Percentiles rank a stretch among this genome's conserved stretches.
Conservation (phyloP, 2,329 filamentous ascomycete species). For the Exophiala xenobiotica region DNA sequence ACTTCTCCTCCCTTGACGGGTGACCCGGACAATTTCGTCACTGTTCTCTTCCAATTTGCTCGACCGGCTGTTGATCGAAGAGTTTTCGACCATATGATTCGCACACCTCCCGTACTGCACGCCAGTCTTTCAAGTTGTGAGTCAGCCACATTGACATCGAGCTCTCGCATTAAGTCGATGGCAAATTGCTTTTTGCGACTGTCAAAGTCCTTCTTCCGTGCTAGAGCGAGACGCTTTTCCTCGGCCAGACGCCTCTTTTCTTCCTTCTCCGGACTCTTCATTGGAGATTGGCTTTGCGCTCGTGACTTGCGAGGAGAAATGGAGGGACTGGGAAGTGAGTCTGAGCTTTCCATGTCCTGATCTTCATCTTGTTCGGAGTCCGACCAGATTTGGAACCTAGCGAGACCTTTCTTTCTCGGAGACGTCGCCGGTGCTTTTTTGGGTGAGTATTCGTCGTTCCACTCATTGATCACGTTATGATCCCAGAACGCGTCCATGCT, state of each 20-base stretch:
- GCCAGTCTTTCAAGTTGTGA: conserved; percentile 52
- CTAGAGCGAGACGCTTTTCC: conserved; percentile 37
- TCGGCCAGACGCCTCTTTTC: conserved; percentile 30
- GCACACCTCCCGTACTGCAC: conserved; percentile 56
- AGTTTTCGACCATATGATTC: conserved; percentile 61
- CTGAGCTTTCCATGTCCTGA: conserved; percentile 29
- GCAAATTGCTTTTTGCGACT: conserved; percentile 54
- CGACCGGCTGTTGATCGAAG: conserved; percentile 63
- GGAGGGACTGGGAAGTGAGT: conserved; percentile 28
- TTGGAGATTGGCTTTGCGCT: conserved; percentile 30
- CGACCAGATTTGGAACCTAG: conserved; percentile 36
- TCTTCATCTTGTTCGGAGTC: conserved; percentile 38
- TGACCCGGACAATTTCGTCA: conserved; percentile 38
- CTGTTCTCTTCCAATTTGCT: conserved; percentile 69
- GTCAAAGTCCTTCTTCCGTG: conserved; percentile 54
- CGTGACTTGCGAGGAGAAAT: conserved; percentile 29
- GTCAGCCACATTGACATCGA: conserved; percentile 54
- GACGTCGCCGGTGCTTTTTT: conserved; percentile 39
- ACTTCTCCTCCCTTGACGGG: conserved; percentile 26
- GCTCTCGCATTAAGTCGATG: conserved; percentile 53
- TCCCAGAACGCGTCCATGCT: conserved; percentile 57
- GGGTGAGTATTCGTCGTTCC: conserved; percentile 56
- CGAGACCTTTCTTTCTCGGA: conserved; percentile 24
- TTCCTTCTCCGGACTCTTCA: conserved; percentile 31
- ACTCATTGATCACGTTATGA: conserved; percentile 51